Conservation (phyloP, 2,329 filamentous ascomycete species). For the Apiospora saccharicola region DNA sequence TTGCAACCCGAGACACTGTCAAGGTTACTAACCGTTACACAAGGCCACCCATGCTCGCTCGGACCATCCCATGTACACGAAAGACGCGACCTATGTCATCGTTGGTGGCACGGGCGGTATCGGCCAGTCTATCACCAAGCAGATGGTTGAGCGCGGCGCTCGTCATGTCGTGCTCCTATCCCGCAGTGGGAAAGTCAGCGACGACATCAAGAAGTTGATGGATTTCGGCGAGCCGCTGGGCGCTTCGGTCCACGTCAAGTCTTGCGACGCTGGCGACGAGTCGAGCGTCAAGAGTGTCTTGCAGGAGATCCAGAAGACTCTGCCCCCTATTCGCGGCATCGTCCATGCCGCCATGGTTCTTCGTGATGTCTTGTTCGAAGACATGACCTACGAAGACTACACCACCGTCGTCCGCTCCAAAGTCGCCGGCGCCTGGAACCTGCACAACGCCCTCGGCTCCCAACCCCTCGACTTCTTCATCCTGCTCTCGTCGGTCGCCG, state of each 20-base stretch:
- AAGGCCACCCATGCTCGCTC: slow-evolving; percentile 12
- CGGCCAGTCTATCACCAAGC: slow-evolving; percentile 55
- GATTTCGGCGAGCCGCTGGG: slow-evolving; percentile 43
- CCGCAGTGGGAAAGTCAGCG: slow-evolving; percentile 41
- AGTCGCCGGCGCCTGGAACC: slow-evolving; percentile 60
- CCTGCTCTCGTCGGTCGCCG: slow-evolving; percentile 58
- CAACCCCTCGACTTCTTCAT: slow-evolving; percentile 57
- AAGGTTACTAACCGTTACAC: neutral
- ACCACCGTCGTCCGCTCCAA: slow-evolving; percentile 57
- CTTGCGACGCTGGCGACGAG: slow-evolving; percentile 39
- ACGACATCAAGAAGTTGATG: slow-evolving; percentile 49
- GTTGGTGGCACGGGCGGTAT: slow-evolving; percentile 61
- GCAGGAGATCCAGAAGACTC: slow-evolving; percentile 32
- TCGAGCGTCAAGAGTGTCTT: slow-evolving; percentile 34
- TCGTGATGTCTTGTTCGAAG: slow-evolving; percentile 57
- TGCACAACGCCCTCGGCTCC: slow-evolving; percentile 53
- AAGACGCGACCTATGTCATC: slow-evolving; percentile 55
- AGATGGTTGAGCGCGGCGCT: slow-evolving; percentile 59
- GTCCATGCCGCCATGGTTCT: slow-evolving; percentile 41
- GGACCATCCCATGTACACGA: slow-evolving; percentile 26
- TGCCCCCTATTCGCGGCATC: slow-evolving; percentile 42
- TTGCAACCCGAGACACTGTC: too few species aligned
- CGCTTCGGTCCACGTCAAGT: slow-evolving; percentile 36
- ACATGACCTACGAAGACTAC: slow-evolving; percentile 59
- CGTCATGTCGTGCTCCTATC: slow-evolving; percentile 57